Conservation (phyloP, 257 asterid species). For the Handroanthus guayacan region DNA sequence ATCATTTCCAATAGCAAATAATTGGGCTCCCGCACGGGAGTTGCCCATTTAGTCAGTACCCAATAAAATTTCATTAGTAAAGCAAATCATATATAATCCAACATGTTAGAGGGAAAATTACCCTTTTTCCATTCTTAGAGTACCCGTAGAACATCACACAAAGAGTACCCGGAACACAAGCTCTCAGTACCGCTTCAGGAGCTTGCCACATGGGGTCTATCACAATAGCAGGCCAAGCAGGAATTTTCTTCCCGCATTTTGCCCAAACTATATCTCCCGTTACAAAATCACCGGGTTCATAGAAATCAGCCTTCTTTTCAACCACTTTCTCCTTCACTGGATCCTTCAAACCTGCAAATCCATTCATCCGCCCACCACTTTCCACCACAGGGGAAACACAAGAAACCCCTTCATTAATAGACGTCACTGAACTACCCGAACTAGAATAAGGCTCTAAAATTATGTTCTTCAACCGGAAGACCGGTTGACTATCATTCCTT, state of each 20-base stretch:
- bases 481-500: conserved; percentile 35
- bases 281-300: conserved; percentile 64
- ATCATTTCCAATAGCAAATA: too few species aligned
- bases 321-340: conserved; percentile 46
- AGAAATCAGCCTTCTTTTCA: conserved; percentile 60
- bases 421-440: conserved; percentile 65
- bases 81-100: conserved; percentile 17
- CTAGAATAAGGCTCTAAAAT: conserved; percentile 49
- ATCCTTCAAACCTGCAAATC: conserved; percentile 39
- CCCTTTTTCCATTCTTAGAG: conserved; percentile 79
- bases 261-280: conserved; percentile 92
- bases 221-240: conserved; percentile 97
- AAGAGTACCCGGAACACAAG: conserved; percentile 76
- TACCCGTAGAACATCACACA: conserved; percentile 96
- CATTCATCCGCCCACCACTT: conserved; percentile 41
- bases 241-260: conserved; percentile 80
- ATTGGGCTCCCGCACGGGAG: too few species aligned
- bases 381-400: conserved; percentile 51
- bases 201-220: conserved; percentile 85
- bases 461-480: conserved; percentile 44
- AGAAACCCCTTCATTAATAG: conserved; percentile 52
- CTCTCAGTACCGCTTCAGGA: conserved; percentile 75
- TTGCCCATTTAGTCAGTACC: too few species aligned
- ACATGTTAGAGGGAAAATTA: conserved; percentile 41
- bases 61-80: not conserved